Evolutionary conservation across 2,329 filamentous ascomycete species (phyloP).

Genomic region (Calonectria leucothoes): DNA sequence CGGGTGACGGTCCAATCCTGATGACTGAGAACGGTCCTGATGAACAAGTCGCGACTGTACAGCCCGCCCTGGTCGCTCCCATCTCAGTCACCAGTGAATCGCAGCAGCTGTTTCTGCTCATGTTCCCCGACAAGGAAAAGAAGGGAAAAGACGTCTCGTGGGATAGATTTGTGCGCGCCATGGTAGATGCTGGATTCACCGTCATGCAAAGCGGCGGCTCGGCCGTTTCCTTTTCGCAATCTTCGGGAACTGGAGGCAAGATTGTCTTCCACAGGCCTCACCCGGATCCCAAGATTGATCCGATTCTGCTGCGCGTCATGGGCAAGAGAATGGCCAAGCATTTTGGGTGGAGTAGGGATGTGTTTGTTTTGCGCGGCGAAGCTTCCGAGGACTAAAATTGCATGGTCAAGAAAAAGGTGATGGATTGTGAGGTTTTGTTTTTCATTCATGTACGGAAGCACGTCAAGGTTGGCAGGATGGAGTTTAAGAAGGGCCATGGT

Average conservation of each 20-base stretch:
- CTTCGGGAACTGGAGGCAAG: neutral
- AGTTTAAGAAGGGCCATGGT: no score
- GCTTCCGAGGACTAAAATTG: neutral
- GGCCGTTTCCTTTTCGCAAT: slow-evolving; percentile 2
- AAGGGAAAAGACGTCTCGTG: neutral
- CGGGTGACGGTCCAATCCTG: neutral
- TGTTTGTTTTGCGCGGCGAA: neutral
- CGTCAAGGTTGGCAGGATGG: neutral
- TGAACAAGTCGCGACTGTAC: no score
- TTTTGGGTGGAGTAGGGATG: slow-evolving; percentile 46
- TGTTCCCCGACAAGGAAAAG: slow-evolving; percentile 9
- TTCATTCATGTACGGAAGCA: neutral
- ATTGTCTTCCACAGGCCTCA: slow-evolving; percentile 24
- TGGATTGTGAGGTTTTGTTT: neutral
- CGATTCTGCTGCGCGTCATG: slow-evolving; percentile 11
- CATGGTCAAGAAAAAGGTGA: neutral
- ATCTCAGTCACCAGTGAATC: neutral
- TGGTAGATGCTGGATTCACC: slow-evolving; percentile 17
- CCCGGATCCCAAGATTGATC: slow-evolving; percentile 19
- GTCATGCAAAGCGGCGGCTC: slow-evolving; percentile 12
- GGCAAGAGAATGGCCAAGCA: slow-evolving; percentile 6
- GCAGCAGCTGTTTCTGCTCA: slow-evolving; percentile 9
- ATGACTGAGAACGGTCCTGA: neutral
- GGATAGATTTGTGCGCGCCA: slow-evolving; percentile 20
- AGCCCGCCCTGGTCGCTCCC: neutral